Evolutionary conservation across 345 rosid species (phyloP).

Genomic region (Trapa incisa): DNA sequence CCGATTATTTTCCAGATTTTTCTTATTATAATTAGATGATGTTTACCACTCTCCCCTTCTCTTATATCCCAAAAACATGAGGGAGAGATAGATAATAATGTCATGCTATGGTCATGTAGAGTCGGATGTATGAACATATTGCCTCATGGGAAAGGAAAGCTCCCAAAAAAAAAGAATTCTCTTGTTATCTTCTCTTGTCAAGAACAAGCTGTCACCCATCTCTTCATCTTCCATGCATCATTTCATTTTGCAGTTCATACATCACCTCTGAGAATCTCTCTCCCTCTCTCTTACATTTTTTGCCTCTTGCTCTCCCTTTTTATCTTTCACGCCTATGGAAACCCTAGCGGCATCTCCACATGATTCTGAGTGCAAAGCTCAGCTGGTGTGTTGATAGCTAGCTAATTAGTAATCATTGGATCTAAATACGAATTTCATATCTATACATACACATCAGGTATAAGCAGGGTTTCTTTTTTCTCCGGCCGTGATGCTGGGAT

Average conservation of each 20-base stretch:
- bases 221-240: constrained; percentile 5
- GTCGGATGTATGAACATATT: neutral
- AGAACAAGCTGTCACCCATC: neutral
- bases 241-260: too few relatives aligned
- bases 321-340: neutral
- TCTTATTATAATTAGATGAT: too few relatives aligned
- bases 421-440: too few relatives aligned
- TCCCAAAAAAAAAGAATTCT: neutral
- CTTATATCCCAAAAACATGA: too few relatives aligned
- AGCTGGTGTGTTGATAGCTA: too few relatives aligned
- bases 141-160: neutral
- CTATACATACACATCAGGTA: neutral
- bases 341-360: neutral
- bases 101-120: too few relatives aligned
- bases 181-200: constrained; percentile 2
- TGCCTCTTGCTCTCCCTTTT: neutral
- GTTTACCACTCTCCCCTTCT: too few relatives aligned
- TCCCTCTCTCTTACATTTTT: neutral
- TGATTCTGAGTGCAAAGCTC: neutral
- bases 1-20: too few relatives aligned
- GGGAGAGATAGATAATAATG: too few relatives aligned
- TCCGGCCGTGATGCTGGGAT: constrained; percentile 13
- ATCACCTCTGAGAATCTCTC: neutral
- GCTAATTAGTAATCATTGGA: neutral
- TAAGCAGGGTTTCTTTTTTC: neutral